Base-by-base conservation (phyloP, 495 filamentous ascomycete genomes). In the Eremomyces bilateralis region DNA sequence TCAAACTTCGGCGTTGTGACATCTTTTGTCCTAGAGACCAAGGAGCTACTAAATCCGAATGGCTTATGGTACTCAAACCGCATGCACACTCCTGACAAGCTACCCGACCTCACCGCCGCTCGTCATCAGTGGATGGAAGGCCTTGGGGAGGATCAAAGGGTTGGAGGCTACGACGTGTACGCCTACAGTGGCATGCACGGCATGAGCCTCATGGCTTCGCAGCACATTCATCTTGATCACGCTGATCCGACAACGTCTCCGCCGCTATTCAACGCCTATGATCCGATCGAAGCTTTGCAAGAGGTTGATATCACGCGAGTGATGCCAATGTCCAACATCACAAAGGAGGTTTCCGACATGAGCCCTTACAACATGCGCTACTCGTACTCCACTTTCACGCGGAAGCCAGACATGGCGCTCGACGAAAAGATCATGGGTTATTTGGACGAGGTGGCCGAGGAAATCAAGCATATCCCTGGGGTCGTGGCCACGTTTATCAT, bases 1-100 rank as follows among this genome's bases (percentile, higher is more conserved):
- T 52, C 48, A 19, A 61, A 60, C 41, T 60, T 64, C 27, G 57
- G 60, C n/a, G 44, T 64, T 25, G 47, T 63, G 6, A 58, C 54
- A 0, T 29, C 36, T 1, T 51, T 56, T 27, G 39, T 39, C 15
- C 17, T 44, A 3, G 33, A 35, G 16, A 36, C 42, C 19, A 27
- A 8, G 24, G 8, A 6, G 24, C 6, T 8, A 6, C 24, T 13
- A 6, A 27, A 13, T 27, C 24, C 24, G 6, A 27, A 27, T 8
- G 24, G 24, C 13, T 13, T 27, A 13, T 27, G 24, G 24, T 27
- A 13, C 8, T 8, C 8, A 8, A 27, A 27, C 24, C 24, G 24
- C 24, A 8, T 27, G 8, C 13, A 8, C 24, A 13, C 24, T 8
- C 13, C 8, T 6, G 24, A 27, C 13, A 27, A 27, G 24, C 24